Evolutionary conservation across 768 basidiomycete genomes (phyloP).

Genomic region (Trametes coccinea): DNA sequence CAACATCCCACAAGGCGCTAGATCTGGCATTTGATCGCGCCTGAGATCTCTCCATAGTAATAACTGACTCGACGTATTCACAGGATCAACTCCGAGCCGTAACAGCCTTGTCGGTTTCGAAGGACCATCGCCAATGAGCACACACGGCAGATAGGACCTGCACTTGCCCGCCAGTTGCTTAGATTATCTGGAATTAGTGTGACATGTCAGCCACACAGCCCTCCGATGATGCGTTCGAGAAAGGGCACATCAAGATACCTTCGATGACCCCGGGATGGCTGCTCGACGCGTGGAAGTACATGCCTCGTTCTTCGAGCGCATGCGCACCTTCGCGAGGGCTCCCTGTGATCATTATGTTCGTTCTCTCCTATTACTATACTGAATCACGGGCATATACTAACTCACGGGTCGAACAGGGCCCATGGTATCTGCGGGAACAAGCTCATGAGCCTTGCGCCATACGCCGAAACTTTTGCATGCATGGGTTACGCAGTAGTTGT

Average conservation of each 20-base stretch:
- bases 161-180: too few relatives aligned
- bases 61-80: too few relatives aligned
- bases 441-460: constrained; percentile 32
- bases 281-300: constrained; percentile 38
- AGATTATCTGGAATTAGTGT: too few relatives aligned
- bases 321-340: constrained; percentile 1
- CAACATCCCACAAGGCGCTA: too few relatives aligned
- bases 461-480: constrained; percentile 34
- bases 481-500: constrained; percentile 37
- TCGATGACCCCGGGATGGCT: constrained; percentile 35
- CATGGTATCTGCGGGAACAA: constrained; percentile 38
- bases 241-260: constrained; percentile 31
- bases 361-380: background rate
- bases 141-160: too few relatives aligned
- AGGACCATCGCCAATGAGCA: too few relatives aligned
- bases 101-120: too few relatives aligned
- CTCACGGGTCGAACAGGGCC: constrained; percentile 27
- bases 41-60: too few relatives aligned
- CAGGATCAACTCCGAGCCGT: too few relatives aligned
- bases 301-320: constrained; percentile 22
- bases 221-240: constrained; percentile 1
- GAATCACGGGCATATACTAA: background rate
- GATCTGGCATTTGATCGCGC: too few relatives aligned
- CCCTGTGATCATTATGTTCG: constrained; percentile 36
- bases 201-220: background rate